Percentiles rank a stretch among this genome's conserved stretches.
These are phyloP conservation scores for Apophysomyces elegans DNA, from an alignment of 371 early-diverging fungal genomes.

Conservation along the genomic window DNA sequence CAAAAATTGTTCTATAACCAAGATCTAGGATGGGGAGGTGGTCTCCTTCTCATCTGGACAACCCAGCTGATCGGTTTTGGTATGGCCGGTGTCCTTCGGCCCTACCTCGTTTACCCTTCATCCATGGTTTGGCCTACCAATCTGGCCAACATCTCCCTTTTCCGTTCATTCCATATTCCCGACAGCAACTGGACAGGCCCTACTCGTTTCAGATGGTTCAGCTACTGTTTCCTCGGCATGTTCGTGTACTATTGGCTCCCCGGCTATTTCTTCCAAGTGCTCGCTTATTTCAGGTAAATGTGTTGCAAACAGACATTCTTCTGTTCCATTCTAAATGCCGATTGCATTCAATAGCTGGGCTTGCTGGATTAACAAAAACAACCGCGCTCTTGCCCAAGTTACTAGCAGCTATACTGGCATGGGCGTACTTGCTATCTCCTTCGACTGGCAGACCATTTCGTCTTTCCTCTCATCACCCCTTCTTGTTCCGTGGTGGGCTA, in stretches of 20 bases:
- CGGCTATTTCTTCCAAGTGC: conserved; percentile 69
- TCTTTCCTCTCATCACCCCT: conserved; percentile 72
- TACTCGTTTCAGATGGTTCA: conserved; percentile 68
- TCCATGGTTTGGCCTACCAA: conserved; percentile 88
- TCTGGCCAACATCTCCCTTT: conserved; percentile 74
- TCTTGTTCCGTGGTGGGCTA: conserved; percentile 76
- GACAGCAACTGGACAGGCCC: conserved; percentile 47
- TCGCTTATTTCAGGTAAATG: conserved; percentile 65
- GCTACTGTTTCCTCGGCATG: conserved; percentile 55
- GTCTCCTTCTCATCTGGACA: conserved; percentile 64
- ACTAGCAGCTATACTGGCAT: conserved; percentile 69
- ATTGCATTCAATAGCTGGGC: conserved; percentile 35
- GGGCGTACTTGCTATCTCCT: conserved; percentile 68
- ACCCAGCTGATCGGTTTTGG: conserved; percentile 83
- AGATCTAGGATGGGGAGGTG: conserved; percentile 64
- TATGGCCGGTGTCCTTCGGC: conserved; percentile 78
- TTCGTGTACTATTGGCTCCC: conserved; percentile 83
- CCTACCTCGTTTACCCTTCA: conserved; percentile 80
- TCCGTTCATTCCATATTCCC: conserved; percentile 70
- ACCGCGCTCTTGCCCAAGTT: conserved; percentile 57
- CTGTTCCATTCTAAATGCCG: no score
- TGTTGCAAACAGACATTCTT: no score
- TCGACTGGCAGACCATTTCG: conserved; percentile 80
- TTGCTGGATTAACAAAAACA: conserved; percentile 73
- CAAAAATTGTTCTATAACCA: conserved; percentile 66